These are phyloP conservation scores for Raffaelea arxii DNA, from an alignment of 2,329 filamentous ascomycete species.

Conservation along the genomic window DNA sequence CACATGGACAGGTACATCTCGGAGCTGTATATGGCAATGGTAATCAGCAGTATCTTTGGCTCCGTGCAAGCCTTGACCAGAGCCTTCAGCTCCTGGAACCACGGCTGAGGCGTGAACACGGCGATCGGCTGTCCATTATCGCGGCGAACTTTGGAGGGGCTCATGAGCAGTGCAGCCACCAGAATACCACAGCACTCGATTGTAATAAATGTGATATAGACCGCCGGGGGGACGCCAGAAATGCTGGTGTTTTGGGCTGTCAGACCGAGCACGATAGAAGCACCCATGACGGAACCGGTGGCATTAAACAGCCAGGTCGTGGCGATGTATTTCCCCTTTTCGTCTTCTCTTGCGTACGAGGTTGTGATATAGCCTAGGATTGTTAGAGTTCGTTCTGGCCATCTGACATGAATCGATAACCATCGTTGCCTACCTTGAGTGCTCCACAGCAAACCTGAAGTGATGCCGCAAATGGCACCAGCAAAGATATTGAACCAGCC, in stretches of 20 bases:
- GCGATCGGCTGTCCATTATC: background rate
- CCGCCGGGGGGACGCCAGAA: background rate
- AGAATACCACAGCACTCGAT: constrained; percentile 1
- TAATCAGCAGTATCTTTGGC: constrained; percentile 2
- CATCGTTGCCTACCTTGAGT: background rate
- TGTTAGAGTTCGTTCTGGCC: background rate
- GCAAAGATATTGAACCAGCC: constrained; percentile 13
- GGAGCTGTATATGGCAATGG: constrained; percentile 1
- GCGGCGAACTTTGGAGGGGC: background rate
- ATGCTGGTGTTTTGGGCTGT: background rate
- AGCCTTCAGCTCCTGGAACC: background rate
- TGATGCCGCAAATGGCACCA: constrained; percentile 12
- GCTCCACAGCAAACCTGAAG: constrained; percentile 13
- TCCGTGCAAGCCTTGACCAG: background rate
- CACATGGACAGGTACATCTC: constrained; percentile 2
- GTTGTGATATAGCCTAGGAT: background rate
- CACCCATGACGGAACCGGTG: background rate
- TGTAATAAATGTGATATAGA: constrained; percentile 2
- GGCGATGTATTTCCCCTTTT: constrained; percentile 1
- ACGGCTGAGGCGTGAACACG: constrained; percentile 1
- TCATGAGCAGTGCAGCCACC: background rate
- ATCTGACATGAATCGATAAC: background rate
- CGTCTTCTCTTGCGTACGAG: background rate
- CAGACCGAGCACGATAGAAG: background rate
- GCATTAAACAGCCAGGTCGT: constrained; percentile 1